Evolutionary conservation across 441 rosid species (phyloP).

Genomic region (Arabidopsis hybrid): DNA sequence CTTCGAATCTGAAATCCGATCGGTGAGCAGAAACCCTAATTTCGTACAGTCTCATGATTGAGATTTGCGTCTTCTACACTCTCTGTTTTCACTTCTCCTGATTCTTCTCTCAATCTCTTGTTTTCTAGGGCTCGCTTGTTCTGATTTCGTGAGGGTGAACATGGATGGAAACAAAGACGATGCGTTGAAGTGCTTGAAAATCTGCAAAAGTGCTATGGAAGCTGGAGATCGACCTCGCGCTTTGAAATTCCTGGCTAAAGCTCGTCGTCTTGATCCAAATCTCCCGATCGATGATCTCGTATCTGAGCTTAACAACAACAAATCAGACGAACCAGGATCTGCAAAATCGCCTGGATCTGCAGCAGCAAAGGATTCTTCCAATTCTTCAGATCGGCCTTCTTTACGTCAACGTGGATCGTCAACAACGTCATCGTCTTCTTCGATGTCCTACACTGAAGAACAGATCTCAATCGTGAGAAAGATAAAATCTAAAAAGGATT

Average conservation of each 20-base stretch:
- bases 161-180: slow-evolving; percentile 99
- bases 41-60: slow-evolving; percentile 24
- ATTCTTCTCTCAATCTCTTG: slow-evolving; percentile 30
- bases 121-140: slow-evolving; percentile 24
- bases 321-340: slow-evolving; percentile 37
- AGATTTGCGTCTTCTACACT: slow-evolving; percentile 15
- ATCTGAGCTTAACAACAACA: slow-evolving; percentile 49
- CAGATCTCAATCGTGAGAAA: slow-evolving; percentile 77
- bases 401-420: slow-evolving; percentile 62
- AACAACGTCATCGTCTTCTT: slow-evolving; percentile 44
- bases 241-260: slow-evolving; percentile 76
- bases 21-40: slow-evolving; percentile 46
- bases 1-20: slow-evolving; percentile 33
- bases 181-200: slow-evolving; percentile 83
- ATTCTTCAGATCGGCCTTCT: slow-evolving; percentile 55
- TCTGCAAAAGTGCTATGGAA: slow-evolving; percentile 73
- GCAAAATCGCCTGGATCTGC: slow-evolving; percentile 39
- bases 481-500: slow-evolving; percentile 85
- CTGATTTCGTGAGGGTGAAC: too few species aligned
- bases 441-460: slow-evolving; percentile 68
- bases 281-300: slow-evolving; percentile 69
- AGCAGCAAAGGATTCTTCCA: slow-evolving; percentile 33
- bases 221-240: slow-evolving; percentile 86
- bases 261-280: slow-evolving; percentile 89
- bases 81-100: slow-evolving; percentile 25